These are phyloP conservation scores for Xylaria sp. DNA, from an alignment of 2,329 filamentous ascomycete species.

Conservation along the genomic window DNA sequence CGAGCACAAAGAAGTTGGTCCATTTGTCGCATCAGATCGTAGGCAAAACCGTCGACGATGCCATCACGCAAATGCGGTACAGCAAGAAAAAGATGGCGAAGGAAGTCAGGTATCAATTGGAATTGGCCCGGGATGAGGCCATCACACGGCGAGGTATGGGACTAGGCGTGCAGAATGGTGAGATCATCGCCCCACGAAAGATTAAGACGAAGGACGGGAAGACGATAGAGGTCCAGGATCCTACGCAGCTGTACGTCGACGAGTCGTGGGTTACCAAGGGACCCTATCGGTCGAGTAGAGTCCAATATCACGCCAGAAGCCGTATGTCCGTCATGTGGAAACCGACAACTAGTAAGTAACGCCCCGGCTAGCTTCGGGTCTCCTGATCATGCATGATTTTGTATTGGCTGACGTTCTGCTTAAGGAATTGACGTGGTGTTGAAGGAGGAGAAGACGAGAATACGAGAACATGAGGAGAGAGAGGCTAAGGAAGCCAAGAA, in stretches of 20 bases:
- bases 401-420: conserved; percentile 36
- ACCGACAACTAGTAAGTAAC: conserved; percentile 77
- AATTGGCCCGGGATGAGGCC: conserved; percentile 83
- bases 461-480: conserved; percentile 81
- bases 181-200: conserved; percentile 57
- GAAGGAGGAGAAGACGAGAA: conserved; percentile 92
- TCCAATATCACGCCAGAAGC: conserved; percentile 81
- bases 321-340: conserved; percentile 73
- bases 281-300: conserved; percentile 63
- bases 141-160: conserved; percentile 88
- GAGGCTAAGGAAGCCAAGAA: conserved; percentile 78
- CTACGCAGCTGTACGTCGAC: conserved; percentile 86
- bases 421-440: conserved; percentile 80
- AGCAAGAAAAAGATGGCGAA: conserved; percentile 91
- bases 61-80: conserved; percentile 93
- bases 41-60: conserved; percentile 93
- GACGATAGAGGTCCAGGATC: conserved; percentile 75
- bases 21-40: conserved; percentile 87
- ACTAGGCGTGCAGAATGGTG: conserved; percentile 60
- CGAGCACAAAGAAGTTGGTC: conserved; percentile 90
- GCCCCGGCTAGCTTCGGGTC: conserved; percentile 17
- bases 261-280: conserved; percentile 93
- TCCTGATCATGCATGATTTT: background rate
- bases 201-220: conserved; percentile 81
- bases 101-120: conserved; percentile 81